phyloP scores from a whole-genome alignment of 164 flowering plant genomes.

The Echeveria elegans region DNA sequence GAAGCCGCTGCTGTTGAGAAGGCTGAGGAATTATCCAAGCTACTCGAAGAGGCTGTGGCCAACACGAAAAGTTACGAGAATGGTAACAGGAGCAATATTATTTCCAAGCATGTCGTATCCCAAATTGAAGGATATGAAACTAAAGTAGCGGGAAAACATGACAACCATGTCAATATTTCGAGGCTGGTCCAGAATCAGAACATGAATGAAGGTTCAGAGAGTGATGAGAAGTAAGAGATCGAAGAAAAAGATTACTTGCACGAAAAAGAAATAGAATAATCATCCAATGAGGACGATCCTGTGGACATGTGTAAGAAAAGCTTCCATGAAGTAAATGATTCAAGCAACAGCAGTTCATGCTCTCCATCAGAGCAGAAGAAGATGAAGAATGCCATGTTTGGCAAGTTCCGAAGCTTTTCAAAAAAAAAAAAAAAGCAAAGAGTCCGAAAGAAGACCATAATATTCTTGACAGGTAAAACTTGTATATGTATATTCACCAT shows the following conservation, averaged over 20 bases:
- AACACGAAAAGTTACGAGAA: conserved; percentile 38
- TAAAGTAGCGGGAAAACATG: conserved; percentile 30
- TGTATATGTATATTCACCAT: too few relatives aligned
- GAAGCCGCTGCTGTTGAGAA: conserved; percentile 35
- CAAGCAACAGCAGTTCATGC: conserved; percentile 34
- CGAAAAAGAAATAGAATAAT: conserved; percentile 49
- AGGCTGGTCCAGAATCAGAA: conserved; percentile 27
- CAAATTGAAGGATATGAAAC: conserved; percentile 43
- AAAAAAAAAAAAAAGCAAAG: conserved; percentile 57
- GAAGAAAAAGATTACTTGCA: conserved; percentile 59
- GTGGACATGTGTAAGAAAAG: conserved; percentile 38
- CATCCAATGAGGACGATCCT: conserved; percentile 46
- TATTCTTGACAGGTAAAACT: too few relatives aligned
- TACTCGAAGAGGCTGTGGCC: conserved; percentile 41
- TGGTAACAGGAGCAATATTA: conserved; percentile 76
- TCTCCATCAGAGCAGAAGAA: conserved; percentile 73
- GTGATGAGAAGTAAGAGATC: too few relatives aligned
- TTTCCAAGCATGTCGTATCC: too few relatives aligned
- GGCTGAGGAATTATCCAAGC: conserved; percentile 43
- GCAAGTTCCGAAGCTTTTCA: conserved; percentile 71
- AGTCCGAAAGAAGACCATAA: too few relatives aligned
- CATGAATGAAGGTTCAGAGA: conserved; percentile 32
- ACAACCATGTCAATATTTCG: conserved; percentile 13
- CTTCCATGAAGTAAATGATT: conserved; percentile 45
- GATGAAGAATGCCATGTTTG: conserved; percentile 66